Conservation (phyloP, 2,329 filamentous ascomycete genomes). For the Fusarium anthophilum region DNA sequence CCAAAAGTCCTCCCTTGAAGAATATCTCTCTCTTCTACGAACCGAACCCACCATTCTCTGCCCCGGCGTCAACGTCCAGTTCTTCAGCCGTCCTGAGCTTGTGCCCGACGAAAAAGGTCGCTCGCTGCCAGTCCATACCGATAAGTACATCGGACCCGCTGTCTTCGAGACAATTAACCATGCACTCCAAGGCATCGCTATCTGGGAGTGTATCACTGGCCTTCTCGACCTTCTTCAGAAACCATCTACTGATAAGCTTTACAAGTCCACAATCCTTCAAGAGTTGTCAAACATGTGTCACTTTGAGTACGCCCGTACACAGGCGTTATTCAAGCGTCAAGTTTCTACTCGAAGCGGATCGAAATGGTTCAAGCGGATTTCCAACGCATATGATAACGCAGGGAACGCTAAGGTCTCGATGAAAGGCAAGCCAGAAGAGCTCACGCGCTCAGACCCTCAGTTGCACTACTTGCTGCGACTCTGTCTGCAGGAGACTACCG, state of each 20-base stretch:
- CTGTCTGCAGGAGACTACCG: slow-evolving; percentile 51
- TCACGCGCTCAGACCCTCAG: slow-evolving; percentile 51
- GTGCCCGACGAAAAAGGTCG: slow-evolving; percentile 57
- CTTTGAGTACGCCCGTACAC: slow-evolving; percentile 53
- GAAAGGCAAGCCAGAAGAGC: slow-evolving; percentile 52
- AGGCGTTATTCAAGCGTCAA: slow-evolving; percentile 52
- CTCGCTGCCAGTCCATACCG: slow-evolving; percentile 46
- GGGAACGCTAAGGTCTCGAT: slow-evolving; percentile 50
- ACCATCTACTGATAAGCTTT: slow-evolving; percentile 42
- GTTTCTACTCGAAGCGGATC: slow-evolving; percentile 48
- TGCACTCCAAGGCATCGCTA: slow-evolving; percentile 47
- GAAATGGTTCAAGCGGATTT: slow-evolving; percentile 55
- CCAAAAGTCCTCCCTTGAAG: too few relatives aligned
- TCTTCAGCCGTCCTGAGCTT: slow-evolving; percentile 54
- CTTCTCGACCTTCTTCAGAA: slow-evolving; percentile 48
- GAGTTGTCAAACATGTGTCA: slow-evolving; percentile 57
- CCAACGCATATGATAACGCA: slow-evolving; percentile 47
- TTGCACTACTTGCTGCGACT: slow-evolving; percentile 57
- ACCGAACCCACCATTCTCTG: too few relatives aligned
- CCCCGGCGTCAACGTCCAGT: slow-evolving; percentile 51
- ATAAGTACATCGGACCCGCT: slow-evolving; percentile 53
- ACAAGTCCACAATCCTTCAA: slow-evolving; percentile 51
- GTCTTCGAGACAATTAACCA: slow-evolving; percentile 54
- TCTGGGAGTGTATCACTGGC: slow-evolving; percentile 53
- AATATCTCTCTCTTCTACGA: too few relatives aligned